Conservation (phyloP, 2,329 filamentous ascomycete genomes). For the Chrysoporthe cubensis region DNA sequence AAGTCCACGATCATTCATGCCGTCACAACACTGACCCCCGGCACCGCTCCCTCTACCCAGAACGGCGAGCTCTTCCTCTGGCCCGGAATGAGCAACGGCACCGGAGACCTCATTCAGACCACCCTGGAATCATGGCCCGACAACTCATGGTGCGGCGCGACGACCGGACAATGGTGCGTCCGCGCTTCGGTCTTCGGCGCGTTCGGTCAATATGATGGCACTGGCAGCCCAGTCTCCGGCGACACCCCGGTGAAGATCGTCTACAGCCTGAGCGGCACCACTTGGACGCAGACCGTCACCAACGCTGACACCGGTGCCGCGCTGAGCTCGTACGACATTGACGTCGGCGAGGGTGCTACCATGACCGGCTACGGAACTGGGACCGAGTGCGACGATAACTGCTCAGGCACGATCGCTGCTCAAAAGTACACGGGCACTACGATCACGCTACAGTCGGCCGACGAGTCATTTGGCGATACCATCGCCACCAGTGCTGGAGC, state of each 20-base stretch:
- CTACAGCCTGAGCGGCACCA: constrained; percentile 35
- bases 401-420: constrained; percentile 43
- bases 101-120: constrained; percentile 47
- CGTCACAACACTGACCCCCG: constrained; percentile 46
- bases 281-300: constrained; percentile 37
- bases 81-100: constrained; percentile 51
- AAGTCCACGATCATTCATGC: constrained; percentile 40
- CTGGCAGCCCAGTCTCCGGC: constrained; percentile 15
- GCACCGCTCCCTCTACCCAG: constrained; percentile 42
- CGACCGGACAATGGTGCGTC: constrained; percentile 43
- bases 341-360: constrained; percentile 39
- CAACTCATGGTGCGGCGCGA: constrained; percentile 47
- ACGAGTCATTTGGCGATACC: constrained; percentile 37
- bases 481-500: constrained; percentile 37
- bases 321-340: constrained; percentile 38
- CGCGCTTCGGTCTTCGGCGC: constrained; percentile 45
- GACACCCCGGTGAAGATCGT: constrained; percentile 29
- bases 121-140: constrained; percentile 46
- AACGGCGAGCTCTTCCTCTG: constrained; percentile 46
- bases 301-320: constrained; percentile 40
- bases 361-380: constrained; percentile 46
- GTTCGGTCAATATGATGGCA: constrained; percentile 44
- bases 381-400: constrained; percentile 45
- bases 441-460: constrained; percentile 42
- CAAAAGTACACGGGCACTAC: constrained; percentile 45